Conservation (phyloP, 768 basidiomycete species). For the Calocera cornea region DNA sequence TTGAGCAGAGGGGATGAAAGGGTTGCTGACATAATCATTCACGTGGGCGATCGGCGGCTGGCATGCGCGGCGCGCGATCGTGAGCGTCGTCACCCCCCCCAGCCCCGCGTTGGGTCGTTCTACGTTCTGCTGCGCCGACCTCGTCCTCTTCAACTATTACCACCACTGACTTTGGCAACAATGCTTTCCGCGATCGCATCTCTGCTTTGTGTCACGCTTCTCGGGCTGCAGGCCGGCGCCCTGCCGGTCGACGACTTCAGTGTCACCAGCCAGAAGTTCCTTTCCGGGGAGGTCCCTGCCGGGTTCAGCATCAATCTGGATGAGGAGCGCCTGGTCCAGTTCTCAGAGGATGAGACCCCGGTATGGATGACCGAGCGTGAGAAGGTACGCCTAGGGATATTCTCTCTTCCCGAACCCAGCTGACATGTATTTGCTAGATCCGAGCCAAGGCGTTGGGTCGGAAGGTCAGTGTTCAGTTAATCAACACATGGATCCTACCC, state of each 20-base stretch:
- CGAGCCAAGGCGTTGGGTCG: conserved; percentile 55
- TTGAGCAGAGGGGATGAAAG: not conserved
- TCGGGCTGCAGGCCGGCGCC: not conserved
- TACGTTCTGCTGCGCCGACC: not conserved
- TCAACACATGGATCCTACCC: not conserved
- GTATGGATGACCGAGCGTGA: conserved; percentile 81
- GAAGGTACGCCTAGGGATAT: conserved; percentile 38
- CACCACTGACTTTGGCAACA: not conserved
- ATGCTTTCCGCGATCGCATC: not conserved
- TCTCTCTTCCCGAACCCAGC: not conserved
- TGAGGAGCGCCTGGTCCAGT: conserved; percentile 59
- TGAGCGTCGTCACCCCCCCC: not conserved
- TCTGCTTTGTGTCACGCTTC: not conserved
- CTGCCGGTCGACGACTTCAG: not conserved
- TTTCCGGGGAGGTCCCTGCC: conserved; percentile 22
- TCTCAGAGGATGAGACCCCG: conserved; percentile 48
- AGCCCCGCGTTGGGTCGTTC: not conserved
- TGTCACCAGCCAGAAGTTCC: conserved; percentile 2
- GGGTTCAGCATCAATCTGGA: conserved; percentile 63
- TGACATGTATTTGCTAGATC: conserved; percentile 39
- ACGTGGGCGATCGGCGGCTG: not conserved
- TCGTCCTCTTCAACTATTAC: no score
- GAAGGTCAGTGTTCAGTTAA: not conserved
- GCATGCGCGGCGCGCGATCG: not conserved
- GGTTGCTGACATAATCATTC: not conserved